Base-by-base conservation (phyloP, 2,329 filamentous ascomycete species). In the Hypomyces rosellus region DNA sequence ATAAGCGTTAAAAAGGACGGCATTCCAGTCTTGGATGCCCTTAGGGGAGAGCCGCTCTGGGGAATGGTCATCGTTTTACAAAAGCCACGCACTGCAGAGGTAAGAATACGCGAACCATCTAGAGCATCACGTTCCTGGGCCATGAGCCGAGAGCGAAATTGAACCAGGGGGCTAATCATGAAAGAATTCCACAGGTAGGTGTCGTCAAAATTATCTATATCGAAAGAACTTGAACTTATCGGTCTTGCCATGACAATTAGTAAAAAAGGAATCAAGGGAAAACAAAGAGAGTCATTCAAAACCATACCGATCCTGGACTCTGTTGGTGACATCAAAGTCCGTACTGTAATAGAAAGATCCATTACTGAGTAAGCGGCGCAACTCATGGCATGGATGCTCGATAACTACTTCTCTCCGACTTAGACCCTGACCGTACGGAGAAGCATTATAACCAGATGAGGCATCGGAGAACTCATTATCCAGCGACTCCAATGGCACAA, bases 281-380 rank as follows among this genome's bases (percentile, higher is more conserved):
- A 13, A 18, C n/a, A 22, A 38, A 18, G 8, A 30, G 25, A 30
- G 25, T 13, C 33, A 30, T 48, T 25, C 36, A 20, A 18, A 30
- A 45, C 53, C 64, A 49, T 58, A 89, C 80, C 92, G 84, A 63
- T 96, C 87, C 68, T 99, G 93, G 55, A 97, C 72, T 58, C 93
- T 81, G 68, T 95, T 91, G 3, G 93, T 99, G 45, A 99, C 75
- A 65, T 99, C 92, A 66, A 99, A 99, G 67, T 97, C 90, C n/a
- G 89, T 89, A 65, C 90, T 96, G 72, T 96, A 99, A 67, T 97
- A 99, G 65, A 99, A 99, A 30, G 87, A 95, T 22, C 92, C 91
- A 66, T 95, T 91, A 63, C 89, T 86, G 50, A 99, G 74, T 36
- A 99, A 79, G 74, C 96, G 97, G 68, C 92, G 91, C 53, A 99